Evolutionary conservation across 495 filamentous ascomycete species (phyloP), one percentile per base, ranked within the genome.

Genomic region (Penicillium longicatenatum): DNA sequence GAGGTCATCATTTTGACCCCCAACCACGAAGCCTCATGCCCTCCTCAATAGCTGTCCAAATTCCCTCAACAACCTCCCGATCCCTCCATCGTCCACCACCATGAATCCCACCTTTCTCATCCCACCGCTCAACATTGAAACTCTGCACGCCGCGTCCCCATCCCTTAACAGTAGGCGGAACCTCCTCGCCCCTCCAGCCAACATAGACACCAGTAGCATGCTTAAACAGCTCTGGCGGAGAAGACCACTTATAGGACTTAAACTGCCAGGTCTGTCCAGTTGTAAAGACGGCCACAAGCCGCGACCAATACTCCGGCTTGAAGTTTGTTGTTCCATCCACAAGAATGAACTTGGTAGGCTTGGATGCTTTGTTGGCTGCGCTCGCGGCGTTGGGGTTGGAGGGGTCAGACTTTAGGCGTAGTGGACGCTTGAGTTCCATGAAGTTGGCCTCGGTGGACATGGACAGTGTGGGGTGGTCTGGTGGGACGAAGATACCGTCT

Each of bases 191-290:
- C 39, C 89, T 81, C 91, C 90, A 97, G 3, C 94, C 94, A 24
- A 98, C 86, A 67, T 93, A 95, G 43, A 98, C 77, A 48, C 94
- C 94, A 14, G 89, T 79, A 19, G 90, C 87, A 61, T 97, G 89
- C 58, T 85, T 82, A 75, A 99, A 99, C 30, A 99, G 80, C 59
- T 98, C 94, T 3, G 84, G 76, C 5, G 95, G 90, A 24, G 91
- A 85, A 57, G 88, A 87, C 93, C 94, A 98, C 75, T 94, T 95
- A 82, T 98, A 99, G 46, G 86, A 88, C 75, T 96, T 96, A 76
- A 98, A 99, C 72, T 99, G 94, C 94, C 94, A 99, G 11, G 89
- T 87, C 73, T 99, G 94, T 21, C 94, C 94, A 9, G 94, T 99
- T 0, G 94, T 99, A 75, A 99, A 99, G 45, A 99, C 92, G 9